Conservation (phyloP, 305 asterid genomes). For the Fraxinus floribunda region DNA sequence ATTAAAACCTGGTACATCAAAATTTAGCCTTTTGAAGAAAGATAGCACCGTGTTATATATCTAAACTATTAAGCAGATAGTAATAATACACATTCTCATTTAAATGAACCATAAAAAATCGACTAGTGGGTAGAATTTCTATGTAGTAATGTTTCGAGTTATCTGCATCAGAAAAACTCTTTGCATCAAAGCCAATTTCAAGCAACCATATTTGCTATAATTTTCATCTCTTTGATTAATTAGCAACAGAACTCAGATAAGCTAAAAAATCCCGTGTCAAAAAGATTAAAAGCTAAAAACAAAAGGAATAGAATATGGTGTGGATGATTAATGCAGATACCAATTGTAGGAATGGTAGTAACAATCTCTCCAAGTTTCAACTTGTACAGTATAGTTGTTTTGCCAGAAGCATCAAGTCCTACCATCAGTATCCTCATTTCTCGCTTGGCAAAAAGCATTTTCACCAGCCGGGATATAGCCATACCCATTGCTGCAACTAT, state of each 20-base stretch:
- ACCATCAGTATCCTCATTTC: slow-evolving; percentile 64
- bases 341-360: slow-evolving; percentile 56
- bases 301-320: not conserved
- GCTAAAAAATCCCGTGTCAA: not conserved
- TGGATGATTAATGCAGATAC: slow-evolving; percentile 17
- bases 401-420: slow-evolving; percentile 59
- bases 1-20: slow-evolving; percentile 42
- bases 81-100: not conserved
- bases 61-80: too few relatives aligned
- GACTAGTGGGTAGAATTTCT: not conserved
- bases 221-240: not conserved
- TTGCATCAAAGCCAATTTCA: not conserved
- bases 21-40: not conserved
- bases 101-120: not conserved
- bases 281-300: not conserved
- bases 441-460: slow-evolving; percentile 43
- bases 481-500: slow-evolving; percentile 37
- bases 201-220: not conserved
- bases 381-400: slow-evolving; percentile 55
- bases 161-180: not conserved
- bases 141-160: not conserved
- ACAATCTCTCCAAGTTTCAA: slow-evolving; percentile 53
- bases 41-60: not conserved
- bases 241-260: not conserved
- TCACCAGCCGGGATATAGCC: slow-evolving; percentile 43